Evolutionary conservation across 305 asterid genomes (phyloP).

Genomic region (Coffea humblotiana): DNA sequence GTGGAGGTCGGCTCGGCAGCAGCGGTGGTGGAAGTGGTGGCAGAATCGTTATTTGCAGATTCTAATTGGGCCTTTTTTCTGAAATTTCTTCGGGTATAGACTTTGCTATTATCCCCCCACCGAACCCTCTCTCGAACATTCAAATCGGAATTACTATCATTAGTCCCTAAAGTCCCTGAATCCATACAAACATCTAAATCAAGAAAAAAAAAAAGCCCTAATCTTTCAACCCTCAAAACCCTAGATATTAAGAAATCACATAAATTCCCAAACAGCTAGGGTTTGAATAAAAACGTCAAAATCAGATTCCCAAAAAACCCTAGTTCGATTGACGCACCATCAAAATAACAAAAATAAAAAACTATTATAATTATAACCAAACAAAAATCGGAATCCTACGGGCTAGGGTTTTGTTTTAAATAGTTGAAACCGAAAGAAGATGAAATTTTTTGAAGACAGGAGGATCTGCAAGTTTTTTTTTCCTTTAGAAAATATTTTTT

Average conservation of each 20-base stretch:
- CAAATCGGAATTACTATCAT: conserved; percentile 38
- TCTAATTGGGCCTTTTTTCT: conserved; percentile 28
- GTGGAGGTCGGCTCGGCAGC: conserved; percentile 9
- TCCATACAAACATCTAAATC: conserved; percentile 56
- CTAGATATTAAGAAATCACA: conserved; percentile 23
- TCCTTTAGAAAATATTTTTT: conserved; percentile 3
- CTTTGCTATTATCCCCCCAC: conserved; percentile 47
- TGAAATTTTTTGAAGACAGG: neutral
- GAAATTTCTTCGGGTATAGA: conserved; percentile 49
- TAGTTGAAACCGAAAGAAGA: conserved; percentile 22
- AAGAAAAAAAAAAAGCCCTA: conserved; percentile 30
- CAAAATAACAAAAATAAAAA: conserved; percentile 2
- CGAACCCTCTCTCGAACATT: conserved; percentile 35
- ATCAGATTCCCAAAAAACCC: conserved; percentile 30
- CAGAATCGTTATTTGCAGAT: conserved; percentile 22
- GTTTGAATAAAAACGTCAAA: conserved; percentile 37
- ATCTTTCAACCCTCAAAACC: conserved; percentile 45
- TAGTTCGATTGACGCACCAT: conserved; percentile 20
- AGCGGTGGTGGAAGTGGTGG: conserved; percentile 20
- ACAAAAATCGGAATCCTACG: conserved; percentile 14
- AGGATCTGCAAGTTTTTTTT: conserved; percentile 1
- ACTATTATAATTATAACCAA: neutral
- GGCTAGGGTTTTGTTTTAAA: conserved; percentile 19
- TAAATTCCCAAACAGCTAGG: conserved; percentile 32
- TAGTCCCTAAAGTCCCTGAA: conserved; percentile 48